phyloP scores from a whole-genome alignment of 2,329 filamentous ascomycete genomes.

The Orbilia blumenaviensis region DNA sequence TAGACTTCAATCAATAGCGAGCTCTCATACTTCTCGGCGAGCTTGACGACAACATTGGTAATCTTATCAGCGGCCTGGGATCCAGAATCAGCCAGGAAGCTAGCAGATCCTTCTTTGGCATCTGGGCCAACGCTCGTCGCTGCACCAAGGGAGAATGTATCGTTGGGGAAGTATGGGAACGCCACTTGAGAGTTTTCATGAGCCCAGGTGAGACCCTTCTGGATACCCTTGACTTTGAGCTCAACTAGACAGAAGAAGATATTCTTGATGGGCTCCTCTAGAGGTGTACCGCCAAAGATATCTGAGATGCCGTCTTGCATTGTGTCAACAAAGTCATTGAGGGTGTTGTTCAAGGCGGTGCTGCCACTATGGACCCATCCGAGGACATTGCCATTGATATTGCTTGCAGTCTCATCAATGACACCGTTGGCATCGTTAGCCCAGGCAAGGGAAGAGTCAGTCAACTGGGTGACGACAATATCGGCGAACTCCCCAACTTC shows the following conservation, averaged over 20 bases:
- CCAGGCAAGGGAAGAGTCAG: constrained; percentile 79
- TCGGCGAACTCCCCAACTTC: constrained; percentile 82
- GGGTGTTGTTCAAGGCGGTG: constrained; percentile 80
- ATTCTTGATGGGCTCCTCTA: constrained; percentile 73
- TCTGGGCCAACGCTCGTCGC: constrained; percentile 69
- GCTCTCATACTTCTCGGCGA: constrained; percentile 73
- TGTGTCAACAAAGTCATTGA: constrained; percentile 81
- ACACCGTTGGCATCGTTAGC: constrained; percentile 77
- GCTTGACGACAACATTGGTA: constrained; percentile 75
- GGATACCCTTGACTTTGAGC: constrained; percentile 82
- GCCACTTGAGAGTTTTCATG: constrained; percentile 83
- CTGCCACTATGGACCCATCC: constrained; percentile 89
- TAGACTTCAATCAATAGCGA: constrained; percentile 79
- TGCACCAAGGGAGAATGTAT: constrained; percentile 85
- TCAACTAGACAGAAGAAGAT: constrained; percentile 87
- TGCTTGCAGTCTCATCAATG: constrained; percentile 70
- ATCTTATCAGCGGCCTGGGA: constrained; percentile 81
- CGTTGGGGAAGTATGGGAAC: constrained; percentile 78
- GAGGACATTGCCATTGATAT: constrained; percentile 85
- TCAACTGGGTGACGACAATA: constrained; percentile 76
- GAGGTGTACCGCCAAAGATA: constrained; percentile 78
- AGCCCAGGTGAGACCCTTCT: constrained; percentile 93
- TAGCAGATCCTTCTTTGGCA: constrained; percentile 66
- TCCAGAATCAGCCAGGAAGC: constrained; percentile 80
- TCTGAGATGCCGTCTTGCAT: constrained; percentile 77